Base-by-base conservation (phyloP, 306 rosid species). In the Castanospermum australe region DNA sequence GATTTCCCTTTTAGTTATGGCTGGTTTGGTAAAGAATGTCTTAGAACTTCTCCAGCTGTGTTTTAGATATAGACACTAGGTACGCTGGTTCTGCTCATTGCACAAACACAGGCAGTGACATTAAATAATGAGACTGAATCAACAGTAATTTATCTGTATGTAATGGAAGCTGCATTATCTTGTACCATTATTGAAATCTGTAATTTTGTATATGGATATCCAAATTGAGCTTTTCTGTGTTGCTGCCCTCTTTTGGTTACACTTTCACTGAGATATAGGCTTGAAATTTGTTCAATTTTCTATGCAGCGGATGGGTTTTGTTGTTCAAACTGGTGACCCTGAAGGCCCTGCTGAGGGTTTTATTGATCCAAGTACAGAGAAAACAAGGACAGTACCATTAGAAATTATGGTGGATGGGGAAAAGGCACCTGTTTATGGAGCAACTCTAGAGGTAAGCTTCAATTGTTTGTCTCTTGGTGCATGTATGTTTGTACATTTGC, bases 311-410 rank as follows among this genome's bases (percentile, higher is more conserved):
- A 95, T 48, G 99, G 99, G 20, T 95, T 95, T 95, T 80, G 99
- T 95, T 20, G 98, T 95, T 67, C 99, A 95, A 84, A 93, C 98
- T 45, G 99, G 98, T 63, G 99, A 95, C 79, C 99, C 99, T 36
- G 98, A 90, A 90, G 98, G 99, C 52, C 99, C 98, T 84, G 99
- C 98, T 8, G 98, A 95, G 87, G 99, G 99, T 73, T 95, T 95
- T 77, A 90, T 93, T 30, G 99, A 95, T 83, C 99, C 99, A 67
- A 91, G 99, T 75, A 93, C 97, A 0, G 99, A 90, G 90, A 95
- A 95, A 85, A 85, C 81, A 50, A 89, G 99, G 79, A 93, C 94
- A 38, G 32, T 93, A 77, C 98, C 99, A 0, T 81, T 93, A 81
- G 99, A 93, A 84, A 65, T 95, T 85, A 90, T 80, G 78, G 99